These are phyloP conservation scores for Quercus tomentella DNA, from an alignment of 331 rosid species.

Conservation along the genomic window DNA sequence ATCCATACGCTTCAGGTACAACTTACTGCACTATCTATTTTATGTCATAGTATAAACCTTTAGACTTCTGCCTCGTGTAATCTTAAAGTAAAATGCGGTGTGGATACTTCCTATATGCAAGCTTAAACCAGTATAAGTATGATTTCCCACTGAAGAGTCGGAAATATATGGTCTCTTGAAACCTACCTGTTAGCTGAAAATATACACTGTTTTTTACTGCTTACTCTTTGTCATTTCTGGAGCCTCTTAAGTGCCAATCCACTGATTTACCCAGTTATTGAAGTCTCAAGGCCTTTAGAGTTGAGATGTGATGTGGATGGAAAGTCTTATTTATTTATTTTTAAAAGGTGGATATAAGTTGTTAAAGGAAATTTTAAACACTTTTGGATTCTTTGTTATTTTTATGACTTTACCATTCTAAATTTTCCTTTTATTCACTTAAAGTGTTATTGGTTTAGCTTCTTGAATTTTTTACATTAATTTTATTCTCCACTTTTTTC, in stretches of 20 bases:
- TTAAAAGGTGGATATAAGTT: not conserved
- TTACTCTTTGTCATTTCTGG: not conserved
- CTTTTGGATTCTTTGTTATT: not conserved
- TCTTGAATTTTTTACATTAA: constrained; percentile 11
- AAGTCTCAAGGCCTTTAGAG: not conserved
- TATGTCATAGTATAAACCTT: not conserved
- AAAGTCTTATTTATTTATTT: not conserved
- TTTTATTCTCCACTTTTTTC: constrained; percentile 22
- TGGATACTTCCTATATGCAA: not conserved
- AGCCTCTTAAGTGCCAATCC: not conserved
- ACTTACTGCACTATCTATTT: not conserved
- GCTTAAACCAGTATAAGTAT: not conserved
- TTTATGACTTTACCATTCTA: not conserved
- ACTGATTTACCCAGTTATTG: not conserved
- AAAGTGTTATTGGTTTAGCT: not conserved
- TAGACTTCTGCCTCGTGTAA: not conserved
- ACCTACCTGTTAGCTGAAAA: not conserved
- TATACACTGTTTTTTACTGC: not conserved
- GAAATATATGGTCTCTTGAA: not conserved
- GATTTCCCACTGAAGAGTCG: not conserved
- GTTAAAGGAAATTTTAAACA: not conserved
- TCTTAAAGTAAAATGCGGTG: not conserved
- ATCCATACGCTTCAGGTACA: constrained; percentile 85
- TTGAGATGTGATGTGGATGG: not conserved
- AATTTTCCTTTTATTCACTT: not conserved